Evolutionary conservation across 176 grass and related monocot genomes (phyloP), one percentile per base, ranked within the genome.

Genomic region (Aegilops bicornis): DNA sequence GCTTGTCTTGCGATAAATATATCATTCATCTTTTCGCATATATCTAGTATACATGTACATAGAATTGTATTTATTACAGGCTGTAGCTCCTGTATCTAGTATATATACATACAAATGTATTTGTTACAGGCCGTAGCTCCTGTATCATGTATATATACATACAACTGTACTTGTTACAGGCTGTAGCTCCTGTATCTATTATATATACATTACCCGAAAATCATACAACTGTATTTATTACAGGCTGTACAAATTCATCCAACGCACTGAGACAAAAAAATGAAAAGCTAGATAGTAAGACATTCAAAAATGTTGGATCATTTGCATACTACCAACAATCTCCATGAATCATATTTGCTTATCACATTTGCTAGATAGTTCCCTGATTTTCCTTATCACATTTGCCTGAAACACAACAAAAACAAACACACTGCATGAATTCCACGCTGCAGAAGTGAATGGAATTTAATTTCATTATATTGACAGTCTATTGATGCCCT

Each of bases 1-100:
- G 89, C 50, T 97, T 31, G 30, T 31, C 30, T 3, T 90, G 95
- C 1, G 91, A 92, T 61, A 97, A 70, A 48, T 97, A 97, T 82
- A 95, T 88, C 79, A 89, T 87, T 67, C 89, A 92, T 91, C 95
- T 84, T 42, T 10, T 42, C 40, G 40, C 39, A 42, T 0, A 11
- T 42, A 42, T 42, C 40, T 42, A 42, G 0, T 42, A 10, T 42
- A 11, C 10, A 42, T 42, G 8, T 42, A 43, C 42, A 43, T 43
- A 43, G 2, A 43, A 43, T 11, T 43, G 42, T 43, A 43, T 43
- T 43, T 43, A 12, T 43, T 43, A 43, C 42, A 43, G 42, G 42
- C 42, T 0, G 42, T 45, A 45, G 42, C 42, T 43, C 42, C 10
- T 43, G 40, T 42, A 42, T 42, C 40, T 10, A 3, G 39, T 42